Percentiles rank a stretch among this genome's conserved stretches.
phyloP scores from a whole-genome alignment of 2,329 filamentous ascomycete species.

The Monosporascus sp. region DNA sequence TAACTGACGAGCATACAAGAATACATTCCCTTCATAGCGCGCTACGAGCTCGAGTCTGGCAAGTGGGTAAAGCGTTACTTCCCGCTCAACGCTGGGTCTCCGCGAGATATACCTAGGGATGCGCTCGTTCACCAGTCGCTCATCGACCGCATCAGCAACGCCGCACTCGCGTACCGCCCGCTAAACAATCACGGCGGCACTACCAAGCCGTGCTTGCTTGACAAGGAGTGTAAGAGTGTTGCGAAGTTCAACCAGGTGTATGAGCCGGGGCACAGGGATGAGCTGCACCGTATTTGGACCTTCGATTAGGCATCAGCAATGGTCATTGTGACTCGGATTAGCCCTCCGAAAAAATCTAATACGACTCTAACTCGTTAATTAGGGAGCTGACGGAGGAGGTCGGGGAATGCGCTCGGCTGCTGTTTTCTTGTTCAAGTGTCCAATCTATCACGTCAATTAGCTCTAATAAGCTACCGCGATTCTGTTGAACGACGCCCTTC shows the following conservation, averaged over 20 bases:
- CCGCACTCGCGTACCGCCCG: slow-evolving; percentile 22
- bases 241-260: not conserved
- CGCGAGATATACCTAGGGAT: slow-evolving; percentile 34
- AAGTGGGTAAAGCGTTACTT: slow-evolving; percentile 31
- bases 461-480: no score
- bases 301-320: not conserved
- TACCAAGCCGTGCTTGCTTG: not conserved
- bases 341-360: no score
- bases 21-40: slow-evolving; percentile 34
- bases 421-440: no score
- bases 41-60: slow-evolving; percentile 33
- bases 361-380: no score
- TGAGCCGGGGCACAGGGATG: not conserved
- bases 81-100: slow-evolving; percentile 31
- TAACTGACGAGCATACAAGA: slow-evolving; percentile 17
- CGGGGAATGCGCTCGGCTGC: no score
- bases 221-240: not conserved
- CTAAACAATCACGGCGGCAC: slow-evolving; percentile 29
- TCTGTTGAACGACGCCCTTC: no score
- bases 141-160: slow-evolving; percentile 27
- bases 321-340: no score
- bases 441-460: no score
- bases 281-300: not conserved
- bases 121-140: slow-evolving; percentile 35
- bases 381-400: no score